phyloP scores from a whole-genome alignment of 2,329 filamentous ascomycete species.

The Huntiella savannae region DNA sequence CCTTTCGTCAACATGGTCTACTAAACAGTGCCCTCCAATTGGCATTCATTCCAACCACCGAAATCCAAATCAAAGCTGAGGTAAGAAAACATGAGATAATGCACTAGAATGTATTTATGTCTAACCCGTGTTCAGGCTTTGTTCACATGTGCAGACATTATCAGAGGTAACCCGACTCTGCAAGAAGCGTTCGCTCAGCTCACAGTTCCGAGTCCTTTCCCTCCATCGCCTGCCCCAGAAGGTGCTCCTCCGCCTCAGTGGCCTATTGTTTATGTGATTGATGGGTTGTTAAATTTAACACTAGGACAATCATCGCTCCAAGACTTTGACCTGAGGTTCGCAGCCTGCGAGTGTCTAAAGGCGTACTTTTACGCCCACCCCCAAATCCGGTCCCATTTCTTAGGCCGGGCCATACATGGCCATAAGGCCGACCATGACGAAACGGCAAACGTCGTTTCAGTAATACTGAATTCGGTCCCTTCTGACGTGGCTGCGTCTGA shows the following conservation, averaged over 20 bases:
- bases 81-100: slow-evolving; percentile 22
- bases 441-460: slow-evolving; percentile 73
- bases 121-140: slow-evolving; percentile 38
- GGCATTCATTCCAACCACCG: slow-evolving; percentile 56
- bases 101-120: background rate
- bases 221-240: slow-evolving; percentile 15
- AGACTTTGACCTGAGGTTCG: slow-evolving; percentile 62
- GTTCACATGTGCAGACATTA: slow-evolving; percentile 69
- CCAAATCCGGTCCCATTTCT: slow-evolving; percentile 67
- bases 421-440: slow-evolving; percentile 61
- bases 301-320: slow-evolving; percentile 47
- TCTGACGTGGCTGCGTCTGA: slow-evolving; percentile 42
- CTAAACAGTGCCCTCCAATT: slow-evolving; percentile 64
- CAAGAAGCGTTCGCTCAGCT: slow-evolving; percentile 84
- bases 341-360: slow-evolving; percentile 78
- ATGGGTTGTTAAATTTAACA: slow-evolving; percentile 70
- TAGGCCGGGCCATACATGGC: slow-evolving; percentile 74
- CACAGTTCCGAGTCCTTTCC: slow-evolving; percentile 37
- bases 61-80: slow-evolving; percentile 65
- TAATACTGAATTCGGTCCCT: slow-evolving; percentile 50
- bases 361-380: slow-evolving; percentile 75
- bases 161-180: slow-evolving; percentile 57
- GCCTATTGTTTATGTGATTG: slow-evolving; percentile 68
- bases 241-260: slow-evolving; percentile 13
- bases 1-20: slow-evolving; percentile 69